Percentiles rank a stretch among this genome's conserved stretches.
phyloP scores from a whole-genome alignment of 352 stramenopile species.

The Pythium plurisporium region DNA sequence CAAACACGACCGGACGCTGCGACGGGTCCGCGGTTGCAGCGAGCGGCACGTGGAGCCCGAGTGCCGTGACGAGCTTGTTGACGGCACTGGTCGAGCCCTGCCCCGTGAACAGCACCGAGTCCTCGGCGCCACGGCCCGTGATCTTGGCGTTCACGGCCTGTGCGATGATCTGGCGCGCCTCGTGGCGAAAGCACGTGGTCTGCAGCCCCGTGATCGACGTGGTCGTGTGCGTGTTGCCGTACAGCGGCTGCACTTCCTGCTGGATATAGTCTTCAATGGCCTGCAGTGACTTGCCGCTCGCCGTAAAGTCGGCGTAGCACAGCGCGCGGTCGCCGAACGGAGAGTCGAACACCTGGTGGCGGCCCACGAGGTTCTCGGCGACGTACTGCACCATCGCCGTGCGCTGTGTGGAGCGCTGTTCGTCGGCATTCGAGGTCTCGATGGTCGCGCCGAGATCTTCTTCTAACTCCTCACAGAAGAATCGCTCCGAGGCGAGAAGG shows the following conservation, averaged over 20 bases:
- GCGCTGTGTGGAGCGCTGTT: constrained; percentile 21
- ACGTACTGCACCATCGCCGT: constrained; percentile 22
- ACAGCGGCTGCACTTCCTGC: constrained; percentile 81
- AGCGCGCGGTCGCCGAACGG: constrained; percentile 54
- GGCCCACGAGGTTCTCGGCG: constrained; percentile 24
- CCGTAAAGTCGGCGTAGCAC: constrained; percentile 91
- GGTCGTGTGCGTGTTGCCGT: constrained; percentile 96
- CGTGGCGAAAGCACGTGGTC: constrained; percentile 88
- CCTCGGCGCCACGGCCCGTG: constrained; percentile 68
- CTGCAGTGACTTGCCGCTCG: constrained; percentile 65
- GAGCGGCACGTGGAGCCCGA: constrained; percentile 34
- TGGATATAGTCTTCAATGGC: constrained; percentile 87
- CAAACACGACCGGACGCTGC: constrained; percentile 73
- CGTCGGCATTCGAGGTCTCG: constrained; percentile 23
- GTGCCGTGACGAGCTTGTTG: constrained; percentile 50
- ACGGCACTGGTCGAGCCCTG: constrained; percentile 70
- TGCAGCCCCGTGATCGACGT: constrained; percentile 48
- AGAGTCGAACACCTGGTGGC: constrained; percentile 27
- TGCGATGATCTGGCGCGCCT: constrained; percentile 89
- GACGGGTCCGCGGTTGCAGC: constrained; percentile 11
- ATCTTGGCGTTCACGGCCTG: constrained; percentile 78
- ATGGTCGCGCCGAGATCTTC: constrained; percentile 52
- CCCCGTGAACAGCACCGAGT: constrained; percentile 93
- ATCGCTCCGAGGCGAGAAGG: constrained; percentile 31
- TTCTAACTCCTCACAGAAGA: constrained; percentile 80